These are phyloP conservation scores for Talaromyces trachyspermus DNA, from an alignment of 495 filamentous ascomycete genomes.

Conservation along the genomic window DNA sequence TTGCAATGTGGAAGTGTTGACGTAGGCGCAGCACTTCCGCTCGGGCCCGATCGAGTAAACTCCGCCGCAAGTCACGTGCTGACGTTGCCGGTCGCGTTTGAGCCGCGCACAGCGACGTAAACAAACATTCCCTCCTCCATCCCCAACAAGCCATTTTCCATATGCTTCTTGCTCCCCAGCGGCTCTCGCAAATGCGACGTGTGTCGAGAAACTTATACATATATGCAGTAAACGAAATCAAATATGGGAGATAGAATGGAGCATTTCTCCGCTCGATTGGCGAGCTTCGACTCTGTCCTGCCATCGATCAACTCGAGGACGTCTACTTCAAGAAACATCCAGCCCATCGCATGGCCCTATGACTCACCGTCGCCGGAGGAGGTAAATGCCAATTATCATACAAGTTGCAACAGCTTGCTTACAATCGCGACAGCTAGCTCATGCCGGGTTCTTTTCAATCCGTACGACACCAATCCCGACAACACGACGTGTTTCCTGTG, in stretches of 20 bases:
- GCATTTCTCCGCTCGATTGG: slow-evolving; percentile 64
- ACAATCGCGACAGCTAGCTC: slow-evolving; percentile 57
- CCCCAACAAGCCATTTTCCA: background rate
- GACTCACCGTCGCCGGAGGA: slow-evolving; percentile 55
- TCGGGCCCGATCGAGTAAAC: background rate
- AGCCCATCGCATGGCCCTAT: slow-evolving; percentile 70
- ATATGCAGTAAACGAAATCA: background rate
- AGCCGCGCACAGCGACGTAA: background rate
- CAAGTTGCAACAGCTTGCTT: background rate
- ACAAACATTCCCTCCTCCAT: too few relatives aligned
- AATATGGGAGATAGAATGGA: slow-evolving; percentile 40
- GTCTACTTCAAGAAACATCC: slow-evolving; percentile 55
- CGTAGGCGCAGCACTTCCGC: slow-evolving; percentile 2
- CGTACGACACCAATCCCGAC: slow-evolving; percentile 63
- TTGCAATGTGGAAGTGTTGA: slow-evolving; percentile 1
- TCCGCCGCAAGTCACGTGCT: slow-evolving; percentile 2
- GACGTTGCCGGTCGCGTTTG: background rate
- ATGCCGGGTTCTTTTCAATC: slow-evolving; percentile 87
- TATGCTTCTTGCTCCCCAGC: too few relatives aligned
- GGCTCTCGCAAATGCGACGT: background rate
- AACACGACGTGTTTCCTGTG: slow-evolving; percentile 89
- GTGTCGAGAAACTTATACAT: background rate
- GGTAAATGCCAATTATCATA: slow-evolving; percentile 37
- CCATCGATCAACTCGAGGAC: slow-evolving; percentile 56
- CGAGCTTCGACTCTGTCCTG: slow-evolving; percentile 60